phyloP scores from a whole-genome alignment of 108 stramenopile species.

The Cylindrotheca fusiformis region DNA sequence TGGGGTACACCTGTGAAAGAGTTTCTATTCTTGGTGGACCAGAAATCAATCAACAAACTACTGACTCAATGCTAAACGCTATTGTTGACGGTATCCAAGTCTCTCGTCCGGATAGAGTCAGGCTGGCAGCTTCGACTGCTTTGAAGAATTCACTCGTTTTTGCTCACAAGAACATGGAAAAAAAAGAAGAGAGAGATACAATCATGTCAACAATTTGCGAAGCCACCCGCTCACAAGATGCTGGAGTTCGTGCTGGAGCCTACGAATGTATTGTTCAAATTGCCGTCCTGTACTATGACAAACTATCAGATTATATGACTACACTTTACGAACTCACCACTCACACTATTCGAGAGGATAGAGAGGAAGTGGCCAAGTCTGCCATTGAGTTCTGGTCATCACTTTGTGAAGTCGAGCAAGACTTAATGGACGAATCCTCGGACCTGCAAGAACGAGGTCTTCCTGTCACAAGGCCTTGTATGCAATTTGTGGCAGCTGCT shows the following conservation, averaged over 20 bases:
- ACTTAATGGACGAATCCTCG: conserved; percentile 67
- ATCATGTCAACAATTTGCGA: conserved; percentile 95
- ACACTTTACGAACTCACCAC: conserved; percentile 90
- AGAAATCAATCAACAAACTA: conserved; percentile 74
- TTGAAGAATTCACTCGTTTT: conserved; percentile 90
- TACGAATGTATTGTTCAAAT: conserved; percentile 90
- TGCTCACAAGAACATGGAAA: conserved; percentile 90
- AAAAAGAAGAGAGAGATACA: conserved; percentile 83
- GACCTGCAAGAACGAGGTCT: conserved; percentile 50
- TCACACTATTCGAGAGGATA: conserved; percentile 68
- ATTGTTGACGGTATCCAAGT: conserved; percentile 94
- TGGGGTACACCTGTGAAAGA: conserved; percentile 94
- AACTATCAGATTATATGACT: conserved; percentile 89
- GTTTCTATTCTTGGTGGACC: conserved; percentile 56
- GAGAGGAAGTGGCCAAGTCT: conserved; percentile 84
- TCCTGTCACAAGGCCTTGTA: conserved; percentile 48
- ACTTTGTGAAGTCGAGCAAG: conserved; percentile 87
- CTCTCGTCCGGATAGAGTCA: conserved; percentile 71
- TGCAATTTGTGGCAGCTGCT: conserved; percentile 77
- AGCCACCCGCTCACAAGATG: conserved; percentile 80
- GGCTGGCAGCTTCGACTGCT: conserved; percentile 87
- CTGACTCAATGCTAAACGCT: conserved; percentile 92
- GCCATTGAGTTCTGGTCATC: conserved; percentile 97
- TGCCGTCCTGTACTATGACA: conserved; percentile 91
- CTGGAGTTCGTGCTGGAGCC: conserved; percentile 70